These are phyloP conservation scores for Corchorus capsularis DNA, from an alignment of 345 rosid genomes.

Conservation along the genomic window DNA sequence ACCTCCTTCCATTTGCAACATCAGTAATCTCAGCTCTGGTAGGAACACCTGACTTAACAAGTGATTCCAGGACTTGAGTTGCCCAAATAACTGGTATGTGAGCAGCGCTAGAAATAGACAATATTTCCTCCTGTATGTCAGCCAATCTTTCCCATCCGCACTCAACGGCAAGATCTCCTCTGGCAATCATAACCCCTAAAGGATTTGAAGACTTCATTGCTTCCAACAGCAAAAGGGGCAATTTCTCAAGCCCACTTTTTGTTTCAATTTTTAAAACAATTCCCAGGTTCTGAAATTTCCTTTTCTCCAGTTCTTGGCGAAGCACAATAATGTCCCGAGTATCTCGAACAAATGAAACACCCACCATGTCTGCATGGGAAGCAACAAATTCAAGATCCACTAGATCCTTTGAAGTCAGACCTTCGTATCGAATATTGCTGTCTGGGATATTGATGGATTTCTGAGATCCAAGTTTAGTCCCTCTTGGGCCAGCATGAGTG, in stretches of 20 bases:
- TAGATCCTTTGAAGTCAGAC: conserved; percentile 70
- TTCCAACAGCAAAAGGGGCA: conserved; percentile 54
- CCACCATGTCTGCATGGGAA: conserved; percentile 72
- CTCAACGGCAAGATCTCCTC: conserved; percentile 84
- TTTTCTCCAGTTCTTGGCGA: conserved; percentile 53
- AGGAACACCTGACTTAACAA: conserved; percentile 67
- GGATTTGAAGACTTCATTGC: conserved; percentile 70
- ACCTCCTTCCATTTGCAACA: conserved; percentile 63
- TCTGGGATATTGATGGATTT: conserved; percentile 71
- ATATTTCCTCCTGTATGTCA: conserved; percentile 66
- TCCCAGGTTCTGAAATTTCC: conserved; percentile 51
- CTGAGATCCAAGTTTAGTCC: conserved; percentile 69
- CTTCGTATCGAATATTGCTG: conserved; percentile 58
- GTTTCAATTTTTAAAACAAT: conserved; percentile 69
- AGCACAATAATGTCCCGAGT: conserved; percentile 53
- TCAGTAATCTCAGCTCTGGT: conserved; percentile 76
- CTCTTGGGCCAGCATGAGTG: conserved; percentile 58
- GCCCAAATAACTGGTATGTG: conserved; percentile 66
- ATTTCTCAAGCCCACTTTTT: conserved; percentile 49
- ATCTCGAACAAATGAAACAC: conserved; percentile 63
- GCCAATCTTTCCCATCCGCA: conserved; percentile 81
- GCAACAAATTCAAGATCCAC: conserved; percentile 65
- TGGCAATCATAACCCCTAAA: conserved; percentile 70
- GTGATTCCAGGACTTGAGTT: conserved; percentile 74
- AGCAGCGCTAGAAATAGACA: conserved; percentile 52